Evolutionary conservation across 371 early-diverging fungal species (phyloP).

Genomic region (Circinella umbellata): DNA sequence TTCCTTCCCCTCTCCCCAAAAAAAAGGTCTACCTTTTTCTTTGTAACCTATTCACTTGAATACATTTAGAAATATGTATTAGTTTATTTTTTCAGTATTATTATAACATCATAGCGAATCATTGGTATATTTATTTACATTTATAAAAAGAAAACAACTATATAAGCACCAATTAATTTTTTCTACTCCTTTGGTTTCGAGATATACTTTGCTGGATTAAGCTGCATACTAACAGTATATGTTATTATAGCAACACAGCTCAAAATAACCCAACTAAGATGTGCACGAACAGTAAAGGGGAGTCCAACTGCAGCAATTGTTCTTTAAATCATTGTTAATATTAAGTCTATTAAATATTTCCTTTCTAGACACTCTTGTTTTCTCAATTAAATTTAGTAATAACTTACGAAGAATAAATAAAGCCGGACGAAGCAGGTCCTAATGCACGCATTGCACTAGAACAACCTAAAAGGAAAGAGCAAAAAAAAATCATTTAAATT

Average conservation of each 20-base stretch:
- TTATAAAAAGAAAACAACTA: background rate
- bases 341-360: background rate
- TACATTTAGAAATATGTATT: too few relatives aligned
- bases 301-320: slow-evolving; percentile 14
- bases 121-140: background rate
- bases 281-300: slow-evolving; percentile 24
- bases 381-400: background rate
- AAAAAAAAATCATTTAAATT: slow-evolving; percentile 21
- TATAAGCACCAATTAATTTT: too few relatives aligned
- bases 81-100: too few relatives aligned
- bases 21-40: too few relatives aligned
- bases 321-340: background rate
- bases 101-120: too few relatives aligned
- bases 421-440: slow-evolving; percentile 48
- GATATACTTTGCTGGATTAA: slow-evolving; percentile 21
- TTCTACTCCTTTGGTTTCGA: slow-evolving; percentile 9
- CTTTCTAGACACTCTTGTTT: too few relatives aligned
- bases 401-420: slow-evolving; percentile 45
- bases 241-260: slow-evolving; percentile 27
- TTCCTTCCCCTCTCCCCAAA: too few relatives aligned
- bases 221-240: slow-evolving; percentile 23
- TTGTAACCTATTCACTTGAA: too few relatives aligned
- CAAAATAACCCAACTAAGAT: slow-evolving; percentile 30
- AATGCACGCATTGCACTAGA: slow-evolving; percentile 46
- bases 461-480: slow-evolving; percentile 28